Evolutionary conservation across 2,329 filamentous ascomycete species (phyloP).

Genomic region (Teratosphaeria nubilosa): DNA sequence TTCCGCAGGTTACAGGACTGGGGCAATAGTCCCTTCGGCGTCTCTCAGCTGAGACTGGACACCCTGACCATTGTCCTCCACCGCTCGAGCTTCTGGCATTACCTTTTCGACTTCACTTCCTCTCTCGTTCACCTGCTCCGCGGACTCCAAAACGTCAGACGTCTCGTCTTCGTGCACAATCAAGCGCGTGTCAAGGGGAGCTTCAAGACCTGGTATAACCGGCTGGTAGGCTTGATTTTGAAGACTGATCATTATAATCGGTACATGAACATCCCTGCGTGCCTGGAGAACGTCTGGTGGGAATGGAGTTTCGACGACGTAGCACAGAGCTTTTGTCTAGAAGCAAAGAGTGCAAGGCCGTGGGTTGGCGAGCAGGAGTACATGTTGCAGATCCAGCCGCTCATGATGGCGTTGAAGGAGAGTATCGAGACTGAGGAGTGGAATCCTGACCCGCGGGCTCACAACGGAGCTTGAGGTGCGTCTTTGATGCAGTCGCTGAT

Average conservation of each 20-base stretch:
- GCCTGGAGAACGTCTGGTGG: constrained; percentile 31
- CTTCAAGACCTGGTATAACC: constrained; percentile 30
- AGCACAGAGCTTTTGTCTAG: constrained; percentile 22
- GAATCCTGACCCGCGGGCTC: constrained; percentile 27
- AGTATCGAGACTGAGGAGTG: constrained; percentile 29
- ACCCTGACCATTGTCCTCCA: constrained; percentile 25
- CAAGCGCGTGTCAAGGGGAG: constrained; percentile 25
- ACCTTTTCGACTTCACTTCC: constrained; percentile 25
- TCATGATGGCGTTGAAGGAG: constrained; percentile 25
- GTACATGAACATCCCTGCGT: constrained; percentile 25
- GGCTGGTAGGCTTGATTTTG: constrained; percentile 29
- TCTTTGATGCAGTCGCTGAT: not conserved
- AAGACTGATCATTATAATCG: constrained; percentile 32
- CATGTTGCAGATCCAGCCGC: constrained; percentile 27
- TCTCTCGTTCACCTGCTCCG: constrained; percentile 26
- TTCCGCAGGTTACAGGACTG: constrained; percentile 25
- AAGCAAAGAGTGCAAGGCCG: constrained; percentile 18
- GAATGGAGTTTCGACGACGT: constrained; percentile 25
- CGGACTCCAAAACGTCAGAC: constrained; percentile 23
- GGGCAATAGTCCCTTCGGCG: constrained; percentile 24
- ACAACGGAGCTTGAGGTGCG: constrained; percentile 8
- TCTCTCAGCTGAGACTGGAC: constrained; percentile 22
- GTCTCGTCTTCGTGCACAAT: constrained; percentile 27
- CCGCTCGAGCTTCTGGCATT: constrained; percentile 24
- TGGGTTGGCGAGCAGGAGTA: constrained; percentile 28